Base-by-base conservation (phyloP, 129 eudicot genomes). In the Daucus carota region DNA sequence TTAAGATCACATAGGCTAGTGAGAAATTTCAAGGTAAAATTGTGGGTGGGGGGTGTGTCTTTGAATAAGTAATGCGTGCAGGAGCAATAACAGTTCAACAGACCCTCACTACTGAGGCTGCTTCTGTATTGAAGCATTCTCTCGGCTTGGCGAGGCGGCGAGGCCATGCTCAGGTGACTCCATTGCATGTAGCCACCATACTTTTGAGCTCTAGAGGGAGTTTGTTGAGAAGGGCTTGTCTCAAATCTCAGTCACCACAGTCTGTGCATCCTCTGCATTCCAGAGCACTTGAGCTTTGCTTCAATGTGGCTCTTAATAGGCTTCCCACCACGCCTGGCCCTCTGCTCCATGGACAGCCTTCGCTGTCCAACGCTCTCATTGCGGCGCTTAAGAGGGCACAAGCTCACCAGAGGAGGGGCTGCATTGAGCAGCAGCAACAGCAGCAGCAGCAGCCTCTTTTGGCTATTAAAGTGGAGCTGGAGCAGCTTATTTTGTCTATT, bases 91-190 rank as follows among this genome's bases (percentile, higher is more conserved):
- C 96, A 66, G 87, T 92, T 57, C 98, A 91, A 73, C 98, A 94
- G 90, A 92, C 98, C 80, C 98, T 94, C 88, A 89, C 98, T 54
- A 48, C 87, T 69, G 98, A 94, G 93, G 96, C 98, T 82, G 96
- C 98, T 83, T 86, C 94, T 38, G 92, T 94, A 5, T 86, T 94
- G 88, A 94, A 94, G 88, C 97, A 87, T 71, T 92, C 98, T 79
- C 96, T 94, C 24, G 82, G 80, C 85, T 84, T 94, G 31, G 97
- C 98, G 18, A 80, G 93, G 73, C 81, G 98, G 76, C 85, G 98
- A 13, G 98, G 97, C 90, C 98, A 94, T 78, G 93, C 98, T 31
- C 98, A 94, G 81, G 89, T 94, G 82, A 94, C 98, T 57, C 98
- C 98, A 0, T 96, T 94, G 69, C 98, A 94, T 83, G 98, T 94